Evolutionary conservation across 768 basidiomycete genomes (phyloP).

Genomic region (Phanerodontia chrysosporium): DNA sequence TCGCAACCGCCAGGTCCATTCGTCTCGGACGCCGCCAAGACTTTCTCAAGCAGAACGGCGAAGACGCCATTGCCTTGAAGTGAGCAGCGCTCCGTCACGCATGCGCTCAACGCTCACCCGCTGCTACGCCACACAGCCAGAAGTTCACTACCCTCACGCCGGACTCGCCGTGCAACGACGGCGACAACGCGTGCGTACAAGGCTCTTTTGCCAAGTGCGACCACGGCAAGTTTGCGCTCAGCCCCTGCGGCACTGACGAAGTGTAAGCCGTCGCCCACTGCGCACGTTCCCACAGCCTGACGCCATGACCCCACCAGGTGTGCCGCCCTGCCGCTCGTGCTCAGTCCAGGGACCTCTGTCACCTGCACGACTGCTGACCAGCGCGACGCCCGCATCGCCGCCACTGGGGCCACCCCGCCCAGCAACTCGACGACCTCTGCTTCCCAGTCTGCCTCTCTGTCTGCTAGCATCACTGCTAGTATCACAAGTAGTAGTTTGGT

Average conservation of each 20-base stretch:
- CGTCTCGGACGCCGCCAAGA: conserved; percentile 11
- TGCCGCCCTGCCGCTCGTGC: conserved; percentile 46
- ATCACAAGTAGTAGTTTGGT: not conserved
- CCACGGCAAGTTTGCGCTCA: conserved; percentile 33
- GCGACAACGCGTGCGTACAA: conserved; percentile 46
- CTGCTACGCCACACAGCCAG: conserved; percentile 17
- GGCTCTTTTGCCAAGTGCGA: conserved; percentile 54
- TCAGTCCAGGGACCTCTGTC: conserved; percentile 45
- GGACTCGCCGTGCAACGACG: conserved; percentile 40
- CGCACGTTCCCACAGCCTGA: not conserved
- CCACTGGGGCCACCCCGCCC: conserved; percentile 21
- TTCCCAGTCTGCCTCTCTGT: no score
- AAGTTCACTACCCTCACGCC: conserved; percentile 46
- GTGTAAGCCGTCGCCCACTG: conserved; percentile 13
- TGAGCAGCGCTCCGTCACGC: conserved; percentile 12
- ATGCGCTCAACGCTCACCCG: not conserved
- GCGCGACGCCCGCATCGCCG: conserved; percentile 45
- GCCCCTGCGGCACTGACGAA: conserved; percentile 20
- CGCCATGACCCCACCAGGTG: conserved; percentile 16
- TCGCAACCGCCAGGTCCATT: conserved; percentile 23
- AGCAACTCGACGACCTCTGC: no score
- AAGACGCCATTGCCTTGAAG: conserved; percentile 28
- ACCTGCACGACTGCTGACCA: conserved; percentile 42
- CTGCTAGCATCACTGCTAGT: not conserved
- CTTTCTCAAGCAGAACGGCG: conserved; percentile 24